Percentiles rank a stretch among this genome's conserved stretches.
Evolutionary conservation across 768 basidiomycete genomes (phyloP).

Genomic region (Lanmaoa rubissima): DNA sequence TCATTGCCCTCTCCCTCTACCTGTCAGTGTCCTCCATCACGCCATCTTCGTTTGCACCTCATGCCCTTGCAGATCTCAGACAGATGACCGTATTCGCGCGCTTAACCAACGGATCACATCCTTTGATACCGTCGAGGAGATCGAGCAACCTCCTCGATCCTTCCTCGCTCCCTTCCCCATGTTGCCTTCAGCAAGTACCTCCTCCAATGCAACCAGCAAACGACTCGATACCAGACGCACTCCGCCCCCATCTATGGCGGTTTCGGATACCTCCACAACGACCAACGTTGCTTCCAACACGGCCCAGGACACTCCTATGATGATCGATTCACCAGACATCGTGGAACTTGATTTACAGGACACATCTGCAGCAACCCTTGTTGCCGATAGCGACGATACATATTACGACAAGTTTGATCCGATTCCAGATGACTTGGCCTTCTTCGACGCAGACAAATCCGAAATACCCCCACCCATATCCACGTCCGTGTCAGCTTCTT

Average conservation of each 20-base stretch:
- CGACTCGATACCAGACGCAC: slow-evolving; percentile 6
- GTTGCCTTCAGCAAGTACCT: not conserved
- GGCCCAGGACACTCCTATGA: slow-evolving; percentile 1
- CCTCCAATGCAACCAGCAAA: not conserved
- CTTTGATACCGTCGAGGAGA: slow-evolving; percentile 1
- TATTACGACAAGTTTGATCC: slow-evolving; percentile 48
- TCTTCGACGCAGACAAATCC: slow-evolving; percentile 14
- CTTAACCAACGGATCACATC: slow-evolving; percentile 37
- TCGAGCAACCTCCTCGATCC: not conserved
- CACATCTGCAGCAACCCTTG: slow-evolving; percentile 15
- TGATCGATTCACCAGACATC: slow-evolving; percentile 11
- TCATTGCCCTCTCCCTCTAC: slow-evolving; percentile 40
- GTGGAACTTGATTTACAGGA: slow-evolving; percentile 24
- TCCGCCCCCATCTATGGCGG: slow-evolving; percentile 14
- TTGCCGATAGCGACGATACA: slow-evolving; percentile 43
- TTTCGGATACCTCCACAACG: slow-evolving; percentile 15
- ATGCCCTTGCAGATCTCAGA: slow-evolving; percentile 30
- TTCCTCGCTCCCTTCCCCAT: slow-evolving; percentile 1
- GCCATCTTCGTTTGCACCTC: not conserved
- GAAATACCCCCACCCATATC: slow-evolving; percentile 9
- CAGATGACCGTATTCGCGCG: slow-evolving; percentile 38
- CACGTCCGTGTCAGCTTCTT: slow-evolving; percentile 6
- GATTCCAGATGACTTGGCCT: slow-evolving; percentile 17
- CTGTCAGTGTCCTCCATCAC: slow-evolving; percentile 31
- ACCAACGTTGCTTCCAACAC: not conserved